These are phyloP conservation scores for Hydrangea macrophylla DNA, from an alignment of 148 eudicot genomes.

Conservation along the genomic window DNA sequence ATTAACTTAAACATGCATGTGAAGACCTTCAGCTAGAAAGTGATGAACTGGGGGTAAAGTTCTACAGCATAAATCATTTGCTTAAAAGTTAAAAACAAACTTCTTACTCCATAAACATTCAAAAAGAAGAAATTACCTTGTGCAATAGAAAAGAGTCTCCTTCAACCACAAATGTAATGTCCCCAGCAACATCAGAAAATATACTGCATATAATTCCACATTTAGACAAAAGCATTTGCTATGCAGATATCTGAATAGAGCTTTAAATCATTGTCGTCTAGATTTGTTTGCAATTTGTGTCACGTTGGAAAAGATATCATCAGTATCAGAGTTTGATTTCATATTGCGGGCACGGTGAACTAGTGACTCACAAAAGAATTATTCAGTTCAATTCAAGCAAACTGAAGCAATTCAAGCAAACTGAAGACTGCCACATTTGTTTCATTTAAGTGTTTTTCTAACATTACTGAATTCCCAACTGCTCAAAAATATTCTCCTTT, in stretches of 20 bases:
- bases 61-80: background rate
- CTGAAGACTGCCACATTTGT: no score
- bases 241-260: no score
- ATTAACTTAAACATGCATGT: background rate
- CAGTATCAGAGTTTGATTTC: background rate
- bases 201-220: slow-evolving; percentile 39
- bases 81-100: background rate
- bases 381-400: no score
- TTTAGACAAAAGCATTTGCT: background rate
- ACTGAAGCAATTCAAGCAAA: no score
- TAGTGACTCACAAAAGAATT: no score
- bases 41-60: background rate
- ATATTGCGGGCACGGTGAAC: no score
- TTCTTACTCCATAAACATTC: background rate
- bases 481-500: no score
- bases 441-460: no score
- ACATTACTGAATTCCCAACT: no score
- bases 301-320: background rate
- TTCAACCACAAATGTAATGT: slow-evolving; percentile 55
- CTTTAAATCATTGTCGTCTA: background rate
- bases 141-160: slow-evolving; percentile 69
- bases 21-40: background rate
- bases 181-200: slow-evolving; percentile 73
- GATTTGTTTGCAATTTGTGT: background rate
- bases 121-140: slow-evolving; percentile 39